Evolutionary conservation across 2,329 filamentous ascomycete species (phyloP).

Genomic region (Arachnomyces sp.): DNA sequence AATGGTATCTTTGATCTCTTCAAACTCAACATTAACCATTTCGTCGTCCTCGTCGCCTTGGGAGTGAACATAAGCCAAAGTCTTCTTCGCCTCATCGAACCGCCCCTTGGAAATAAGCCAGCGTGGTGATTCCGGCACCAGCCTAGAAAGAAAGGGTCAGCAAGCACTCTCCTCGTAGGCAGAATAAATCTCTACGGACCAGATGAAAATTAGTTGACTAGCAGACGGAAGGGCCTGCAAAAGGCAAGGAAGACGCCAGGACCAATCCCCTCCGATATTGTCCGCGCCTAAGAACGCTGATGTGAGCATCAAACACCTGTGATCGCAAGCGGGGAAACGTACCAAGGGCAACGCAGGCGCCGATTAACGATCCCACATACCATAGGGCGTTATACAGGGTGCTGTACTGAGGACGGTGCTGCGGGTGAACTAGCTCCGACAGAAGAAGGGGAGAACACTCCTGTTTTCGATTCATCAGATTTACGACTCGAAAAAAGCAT

Average conservation of each 20-base stretch:
- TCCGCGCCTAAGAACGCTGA: slow-evolving; percentile 21
- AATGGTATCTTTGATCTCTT: slow-evolving; percentile 13
- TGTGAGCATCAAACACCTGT: slow-evolving; percentile 11
- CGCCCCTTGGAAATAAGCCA: slow-evolving; percentile 29
- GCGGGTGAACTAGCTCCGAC: slow-evolving; percentile 42
- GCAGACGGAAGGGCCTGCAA: slow-evolving; percentile 57
- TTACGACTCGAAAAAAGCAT: no score
- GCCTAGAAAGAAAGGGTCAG: no score
- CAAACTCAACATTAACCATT: slow-evolving; percentile 13
- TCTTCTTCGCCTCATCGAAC: slow-evolving; percentile 16
- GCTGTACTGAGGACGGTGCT: slow-evolving; percentile 43
- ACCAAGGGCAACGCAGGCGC: slow-evolving; percentile 27
- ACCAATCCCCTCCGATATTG: slow-evolving; percentile 34
- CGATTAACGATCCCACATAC: slow-evolving; percentile 43
- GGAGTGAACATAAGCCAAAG: slow-evolving; percentile 30
- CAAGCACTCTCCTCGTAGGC: slow-evolving; percentile 4
- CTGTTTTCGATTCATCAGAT: slow-evolving; percentile 18
- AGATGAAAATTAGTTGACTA: slow-evolving; percentile 39
- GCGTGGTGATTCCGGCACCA: slow-evolving; percentile 55
- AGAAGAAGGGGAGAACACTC: slow-evolving; percentile 34
- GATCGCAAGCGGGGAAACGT: slow-evolving; percentile 24
- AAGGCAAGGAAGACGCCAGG: slow-evolving; percentile 56
- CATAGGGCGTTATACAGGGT: slow-evolving; percentile 46
- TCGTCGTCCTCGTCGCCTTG: slow-evolving; percentile 31
- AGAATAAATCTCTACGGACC: neutral